Base-by-base conservation (phyloP, 352 stramenopile genomes). In the Pythium sukuiense region DNA sequence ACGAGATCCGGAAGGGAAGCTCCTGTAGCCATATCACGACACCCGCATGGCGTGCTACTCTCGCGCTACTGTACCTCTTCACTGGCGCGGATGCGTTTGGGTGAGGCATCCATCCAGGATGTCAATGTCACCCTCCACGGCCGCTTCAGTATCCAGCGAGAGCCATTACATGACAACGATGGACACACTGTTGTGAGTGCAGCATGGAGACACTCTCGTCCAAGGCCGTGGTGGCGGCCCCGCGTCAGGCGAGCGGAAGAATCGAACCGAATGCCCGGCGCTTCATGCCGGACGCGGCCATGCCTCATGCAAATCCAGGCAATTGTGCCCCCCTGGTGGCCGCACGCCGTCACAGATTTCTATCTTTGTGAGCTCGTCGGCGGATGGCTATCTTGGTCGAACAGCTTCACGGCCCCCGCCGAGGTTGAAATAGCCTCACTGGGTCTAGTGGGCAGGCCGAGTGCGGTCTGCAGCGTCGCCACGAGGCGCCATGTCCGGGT, bases 101-200 rank as follows among this genome's bases (percentile, higher is more conserved):
- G 39, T 48, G 39, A 48, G 39, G 39, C 39, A 48, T 24, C 13
- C 43, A 57, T 32, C 16, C 0, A 3, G 14, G 6, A n/a, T 6
- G 29, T 26, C 29, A 45, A 24, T 18, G 35, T 29, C 20, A 35
- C 37, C 61, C 61, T 4, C 39, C 16, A 4, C 7, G 39, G 39
- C 39, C 39, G 39, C 39, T 68, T 3, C 45, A 59, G 45, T 69
- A 69, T 69, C 62, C 62, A 62, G 62, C 35, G 48, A 69, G 62
- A 69, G 62, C 62, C 62, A 59, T 48, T 26, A 27, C 41, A 12
- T 27, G 24, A 13, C 29, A n/a, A 55, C 35, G 29, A 35, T 2
- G 33, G 8, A 16, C 14, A 48, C 20, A 24, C 20, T 24, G 20
- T 24, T 24, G 20, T 48, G 39, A 8, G 4, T 2, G 13, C 39